Percentiles rank a stretch among this genome's conserved stretches.
Conservation (phyloP, 2,329 filamentous ascomycete species). For the Cladophialophora carrionii region DNA sequence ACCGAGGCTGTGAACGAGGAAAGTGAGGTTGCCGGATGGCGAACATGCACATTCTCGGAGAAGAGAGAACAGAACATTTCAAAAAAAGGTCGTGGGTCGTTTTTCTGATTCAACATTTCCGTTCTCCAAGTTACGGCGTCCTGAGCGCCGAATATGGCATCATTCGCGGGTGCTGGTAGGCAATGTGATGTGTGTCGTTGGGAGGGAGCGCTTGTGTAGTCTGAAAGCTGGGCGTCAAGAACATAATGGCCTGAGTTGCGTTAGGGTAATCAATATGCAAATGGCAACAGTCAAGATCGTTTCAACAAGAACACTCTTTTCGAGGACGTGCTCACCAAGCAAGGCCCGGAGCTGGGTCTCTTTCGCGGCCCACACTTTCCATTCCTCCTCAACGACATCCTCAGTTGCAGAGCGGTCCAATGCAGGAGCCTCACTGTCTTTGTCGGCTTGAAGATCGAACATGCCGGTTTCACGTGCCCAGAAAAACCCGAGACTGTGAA, state of each 20-base stretch:
- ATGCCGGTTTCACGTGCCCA: constrained; percentile 54
- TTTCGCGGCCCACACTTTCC: constrained; percentile 49
- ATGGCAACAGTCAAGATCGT: background rate
- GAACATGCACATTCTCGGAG: constrained; percentile 44
- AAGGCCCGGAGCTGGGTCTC: constrained; percentile 52
- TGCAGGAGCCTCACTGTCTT: constrained; percentile 42
- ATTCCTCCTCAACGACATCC: constrained; percentile 45
- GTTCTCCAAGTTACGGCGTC: constrained; percentile 39
- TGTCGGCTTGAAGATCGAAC: constrained; percentile 43
- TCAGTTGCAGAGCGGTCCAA: constrained; percentile 43
- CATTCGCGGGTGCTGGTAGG: constrained; percentile 46
- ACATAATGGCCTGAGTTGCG: constrained; percentile 47
- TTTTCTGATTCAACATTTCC: constrained; percentile 34
- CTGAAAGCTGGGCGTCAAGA: constrained; percentile 50
- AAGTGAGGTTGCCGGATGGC: constrained; percentile 16
- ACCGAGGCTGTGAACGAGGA: constrained; percentile 19
- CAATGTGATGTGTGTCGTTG: constrained; percentile 51
- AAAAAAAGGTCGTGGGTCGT: constrained; percentile 1
- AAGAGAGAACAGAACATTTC: constrained; percentile 48
- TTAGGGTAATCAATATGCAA: background rate
- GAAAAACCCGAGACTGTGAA: constrained; percentile 51
- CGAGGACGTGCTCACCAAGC: constrained; percentile 2
- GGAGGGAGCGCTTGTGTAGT: constrained; percentile 50
- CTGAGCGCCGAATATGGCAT: constrained; percentile 48
- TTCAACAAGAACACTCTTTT: background rate